phyloP scores from a whole-genome alignment of 2,329 filamentous ascomycete genomes.

The Chaetomium sp. region DNA sequence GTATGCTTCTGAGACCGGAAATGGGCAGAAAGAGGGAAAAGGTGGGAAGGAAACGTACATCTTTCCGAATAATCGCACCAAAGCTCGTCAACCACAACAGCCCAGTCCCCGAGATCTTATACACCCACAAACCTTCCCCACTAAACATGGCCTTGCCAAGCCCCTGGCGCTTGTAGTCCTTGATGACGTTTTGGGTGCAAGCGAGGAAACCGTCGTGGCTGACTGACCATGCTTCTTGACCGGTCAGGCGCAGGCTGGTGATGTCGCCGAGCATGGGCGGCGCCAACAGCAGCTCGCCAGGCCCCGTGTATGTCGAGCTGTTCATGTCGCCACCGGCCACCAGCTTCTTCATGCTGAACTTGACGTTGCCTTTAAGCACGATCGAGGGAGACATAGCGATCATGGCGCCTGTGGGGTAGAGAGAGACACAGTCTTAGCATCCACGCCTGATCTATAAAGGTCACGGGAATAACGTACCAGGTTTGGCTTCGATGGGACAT shows the following conservation, averaged over 20 bases:
- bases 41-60: slow-evolving; percentile 51
- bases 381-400: slow-evolving; percentile 90
- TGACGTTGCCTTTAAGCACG: slow-evolving; percentile 72
- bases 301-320: slow-evolving; percentile 76
- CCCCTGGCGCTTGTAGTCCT: slow-evolving; percentile 80
- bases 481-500: slow-evolving; percentile 73
- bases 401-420: slow-evolving; percentile 59
- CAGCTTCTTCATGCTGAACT: slow-evolving; percentile 90
- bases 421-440: neutral
- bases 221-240: slow-evolving; percentile 72
- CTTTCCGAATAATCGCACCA: slow-evolving; percentile 90
- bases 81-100: slow-evolving; percentile 88
- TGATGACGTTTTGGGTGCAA: slow-evolving; percentile 77
- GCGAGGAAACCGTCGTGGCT: slow-evolving; percentile 84
- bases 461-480: slow-evolving; percentile 42
- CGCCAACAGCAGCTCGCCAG: slow-evolving; percentile 81
- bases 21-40: slow-evolving; percentile 11
- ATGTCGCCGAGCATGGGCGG: slow-evolving; percentile 79
- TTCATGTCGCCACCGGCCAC: slow-evolving; percentile 73
- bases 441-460: too few species aligned
- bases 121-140: slow-evolving; percentile 86
- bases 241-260: slow-evolving; percentile 67
- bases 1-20: too few species aligned
- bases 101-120: slow-evolving; percentile 74
- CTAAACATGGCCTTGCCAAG: slow-evolving; percentile 88